A percentile compares a stretch with the other conserved stretches of the same genome.
These are phyloP conservation scores for Pythium angustatum DNA, from an alignment of 352 stramenopile species.

Conservation along the genomic window DNA sequence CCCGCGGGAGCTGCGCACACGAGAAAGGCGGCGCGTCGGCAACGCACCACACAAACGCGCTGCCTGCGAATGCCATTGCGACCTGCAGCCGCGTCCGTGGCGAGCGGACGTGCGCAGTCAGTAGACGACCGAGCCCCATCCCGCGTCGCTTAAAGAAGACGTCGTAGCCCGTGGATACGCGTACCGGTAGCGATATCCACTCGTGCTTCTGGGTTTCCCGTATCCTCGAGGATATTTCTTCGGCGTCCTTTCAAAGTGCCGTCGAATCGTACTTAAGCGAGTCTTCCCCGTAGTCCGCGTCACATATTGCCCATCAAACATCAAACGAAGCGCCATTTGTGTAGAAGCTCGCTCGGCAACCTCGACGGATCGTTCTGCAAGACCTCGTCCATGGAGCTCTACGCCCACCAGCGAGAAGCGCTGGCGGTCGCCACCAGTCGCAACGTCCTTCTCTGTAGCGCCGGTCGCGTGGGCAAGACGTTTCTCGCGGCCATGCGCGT, in stretches of 20 bases:
- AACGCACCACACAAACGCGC: constrained; percentile 33
- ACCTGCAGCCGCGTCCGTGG: constrained; percentile 28
- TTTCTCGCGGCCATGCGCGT: constrained; percentile 59
- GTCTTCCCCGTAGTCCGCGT: not conserved
- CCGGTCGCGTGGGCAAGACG: constrained; percentile 66
- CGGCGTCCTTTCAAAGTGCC: not conserved
- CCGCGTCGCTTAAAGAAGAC: not conserved
- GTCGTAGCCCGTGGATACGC: not conserved
- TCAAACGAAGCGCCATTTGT: not conserved
- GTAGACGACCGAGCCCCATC: not conserved
- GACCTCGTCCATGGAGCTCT: constrained; percentile 17
- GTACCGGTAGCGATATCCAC: no score
- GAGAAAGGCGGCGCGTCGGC: constrained; percentile 35
- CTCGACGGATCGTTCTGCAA: no score
- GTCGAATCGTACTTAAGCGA: constrained; percentile 6
- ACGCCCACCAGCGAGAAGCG: constrained; percentile 66
- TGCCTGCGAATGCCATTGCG: constrained; percentile 29
- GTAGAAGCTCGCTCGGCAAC: no score
- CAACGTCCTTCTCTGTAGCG: constrained; percentile 66
- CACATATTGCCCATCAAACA: constrained; percentile 6
- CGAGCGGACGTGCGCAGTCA: not conserved
- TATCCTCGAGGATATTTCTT: not conserved
- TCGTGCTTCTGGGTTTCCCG: no score
- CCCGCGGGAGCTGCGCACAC: constrained; percentile 37
- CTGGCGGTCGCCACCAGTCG: constrained; percentile 57